Base-by-base conservation (phyloP, 2,329 filamentous ascomycete species). In the Chaetomiaceae sp. region DNA sequence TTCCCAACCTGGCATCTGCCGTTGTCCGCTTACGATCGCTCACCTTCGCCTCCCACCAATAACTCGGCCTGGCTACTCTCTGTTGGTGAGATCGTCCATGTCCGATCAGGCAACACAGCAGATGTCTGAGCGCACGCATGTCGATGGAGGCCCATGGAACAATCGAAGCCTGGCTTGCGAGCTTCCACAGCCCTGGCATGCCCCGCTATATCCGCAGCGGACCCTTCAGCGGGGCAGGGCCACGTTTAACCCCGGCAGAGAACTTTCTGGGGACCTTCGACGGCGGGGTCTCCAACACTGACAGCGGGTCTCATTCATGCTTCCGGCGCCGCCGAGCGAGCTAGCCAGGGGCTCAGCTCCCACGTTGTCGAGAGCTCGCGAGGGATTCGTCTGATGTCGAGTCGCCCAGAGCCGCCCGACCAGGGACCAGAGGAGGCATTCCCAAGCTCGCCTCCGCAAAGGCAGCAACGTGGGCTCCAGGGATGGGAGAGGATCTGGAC, bases 251-350 rank as follows among this genome's bases (percentile, higher is more conserved):
- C 49, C 50, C 27, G 12, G 50, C 54, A 53, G 29, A 43, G 54
- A 53, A 53, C 27, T 20, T 50, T 56, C 54, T 37, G 11, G 20
- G 34, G 31, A 38, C n/a, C 46, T 56, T 53, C 50, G 22, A 48
- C 19, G 22, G 39, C 29, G 45, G 45, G 29, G 6, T n/a, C 17
- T 20, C 25, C 20, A 36, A 19, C 33, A 17, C 20, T 37, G 29
- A 42, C 39, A 20, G 44, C 45, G 45, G 39, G 44, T 49, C 45
- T 46, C 7, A 12, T 54, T 40, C 54, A 53, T 49, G 50, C 43
- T 23, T 27, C 19, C 22, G 23, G 48, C 15, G 15, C 17, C 31
- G 23, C 48, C 48, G 48, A 34, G 27, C 17, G 38, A 22, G 14
- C 22, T n/a, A 29, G n/a, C 42, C 37, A 19, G 47, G 31, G 22